These are phyloP conservation scores for Scytalidium lignicola DNA, from an alignment of 2,329 filamentous ascomycete species.

Conservation along the genomic window DNA sequence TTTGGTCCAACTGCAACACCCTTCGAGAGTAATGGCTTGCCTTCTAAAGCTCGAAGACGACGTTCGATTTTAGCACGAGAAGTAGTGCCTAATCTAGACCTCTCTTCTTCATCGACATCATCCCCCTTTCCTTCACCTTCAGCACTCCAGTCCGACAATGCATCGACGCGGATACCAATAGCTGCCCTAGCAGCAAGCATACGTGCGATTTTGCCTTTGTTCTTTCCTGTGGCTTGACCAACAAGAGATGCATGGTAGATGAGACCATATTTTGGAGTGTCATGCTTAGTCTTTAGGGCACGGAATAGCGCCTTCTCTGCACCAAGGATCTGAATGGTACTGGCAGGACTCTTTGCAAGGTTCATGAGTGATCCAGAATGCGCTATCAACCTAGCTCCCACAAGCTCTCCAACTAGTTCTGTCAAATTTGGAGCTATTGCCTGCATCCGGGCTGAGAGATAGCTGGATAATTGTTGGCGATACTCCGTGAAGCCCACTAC, in stretches of 20 bases:
- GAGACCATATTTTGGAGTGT: constrained; percentile 96
- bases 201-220: constrained; percentile 99
- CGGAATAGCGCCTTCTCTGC: constrained; percentile 98
- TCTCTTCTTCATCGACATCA: constrained; percentile 79
- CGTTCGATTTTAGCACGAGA: constrained; percentile 71
- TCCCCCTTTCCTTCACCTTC: constrained; percentile 60
- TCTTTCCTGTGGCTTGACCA: constrained; percentile 93
- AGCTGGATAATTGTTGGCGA: constrained; percentile 79
- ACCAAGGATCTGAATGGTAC: constrained; percentile 95
- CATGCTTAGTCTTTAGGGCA: constrained; percentile 97
- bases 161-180: constrained; percentile 88
- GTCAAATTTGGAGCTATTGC: constrained; percentile 96
- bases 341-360: constrained; percentile 90
- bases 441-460: constrained; percentile 89
- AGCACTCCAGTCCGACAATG: constrained; percentile 70
- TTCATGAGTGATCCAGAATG: constrained; percentile 93
- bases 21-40: constrained; percentile 78
- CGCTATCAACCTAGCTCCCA: constrained; percentile 90
- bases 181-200: constrained; percentile 92
- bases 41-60: constrained; percentile 73
- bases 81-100: constrained; percentile 70
- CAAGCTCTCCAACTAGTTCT: constrained; percentile 84
- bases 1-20: constrained; percentile 71
- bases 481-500: constrained; percentile 91
- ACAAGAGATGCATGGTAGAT: constrained; percentile 92